Conservation (phyloP, 345 rosid species). For the Balakata baccata region DNA sequence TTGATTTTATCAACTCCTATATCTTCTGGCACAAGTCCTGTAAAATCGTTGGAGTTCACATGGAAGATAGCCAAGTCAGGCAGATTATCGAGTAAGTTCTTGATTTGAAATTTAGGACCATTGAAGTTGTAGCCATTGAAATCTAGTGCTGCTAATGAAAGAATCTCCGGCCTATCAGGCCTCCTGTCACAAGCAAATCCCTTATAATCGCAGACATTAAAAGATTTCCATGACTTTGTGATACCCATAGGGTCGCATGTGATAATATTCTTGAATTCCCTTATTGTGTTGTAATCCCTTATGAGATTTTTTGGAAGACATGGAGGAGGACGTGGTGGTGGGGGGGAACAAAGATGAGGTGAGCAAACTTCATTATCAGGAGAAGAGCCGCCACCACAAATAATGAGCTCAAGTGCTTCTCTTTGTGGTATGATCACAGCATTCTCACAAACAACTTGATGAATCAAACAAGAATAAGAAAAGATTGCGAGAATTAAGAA, state of each 20-base stretch:
- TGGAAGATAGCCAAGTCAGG: constrained; percentile 50
- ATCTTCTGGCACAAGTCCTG: constrained; percentile 14
- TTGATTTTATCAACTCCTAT: constrained; percentile 2
- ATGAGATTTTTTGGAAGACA: not conserved
- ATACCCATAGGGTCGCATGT: constrained; percentile 26
- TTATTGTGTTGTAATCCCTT: constrained; percentile 14
- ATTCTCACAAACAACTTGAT: not conserved
- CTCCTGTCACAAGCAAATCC: not conserved
- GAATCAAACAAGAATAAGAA: not conserved
- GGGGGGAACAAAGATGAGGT: not conserved
- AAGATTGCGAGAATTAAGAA: not conserved
- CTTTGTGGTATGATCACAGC: not conserved
- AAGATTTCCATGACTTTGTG: constrained; percentile 9
- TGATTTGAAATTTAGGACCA: constrained; percentile 22
- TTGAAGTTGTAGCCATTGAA: constrained; percentile 36
- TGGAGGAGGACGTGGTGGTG: not conserved
- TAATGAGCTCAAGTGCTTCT: not conserved
- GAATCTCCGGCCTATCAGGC: not conserved
- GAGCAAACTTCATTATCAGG: not conserved
- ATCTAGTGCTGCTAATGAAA: constrained; percentile 38
- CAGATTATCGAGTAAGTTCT: constrained; percentile 28
- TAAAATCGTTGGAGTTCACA: constrained; percentile 46
- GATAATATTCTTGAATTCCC: constrained; percentile 30
- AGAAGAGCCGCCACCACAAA: not conserved
- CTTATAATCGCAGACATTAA: not conserved